Evolutionary conservation across 1,284 basidiomycete genomes (phyloP), one percentile per base, ranked within the genome.

Genomic region (Singerocomus inundabilis): DNA sequence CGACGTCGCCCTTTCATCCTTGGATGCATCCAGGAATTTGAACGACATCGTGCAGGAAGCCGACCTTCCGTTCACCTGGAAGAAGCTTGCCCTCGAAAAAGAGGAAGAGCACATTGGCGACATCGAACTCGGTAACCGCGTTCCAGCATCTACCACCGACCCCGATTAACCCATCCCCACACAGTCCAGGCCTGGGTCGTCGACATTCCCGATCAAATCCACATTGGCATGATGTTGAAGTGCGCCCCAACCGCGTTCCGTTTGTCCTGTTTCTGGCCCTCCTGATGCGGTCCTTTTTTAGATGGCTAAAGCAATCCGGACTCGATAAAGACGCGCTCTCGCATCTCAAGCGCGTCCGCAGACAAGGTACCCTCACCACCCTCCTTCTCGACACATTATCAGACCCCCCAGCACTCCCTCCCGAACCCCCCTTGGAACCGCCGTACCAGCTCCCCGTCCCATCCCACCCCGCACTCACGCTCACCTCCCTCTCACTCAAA

Each of bases 321-420:
- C 73, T 90, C 15, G 85, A 89, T 49, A 73, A 73, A 1, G 74
- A 78, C 25, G 72, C 81, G 7, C 74, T 90, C 42, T 75, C 80
- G 0, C 91, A 95, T 63, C 80, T 93, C 44, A 94, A 92, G 68
- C 85, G 91, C 42, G 81, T 93, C 43, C 78, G 85, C 52, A 86
- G 80, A 62, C 67, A 72, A 46, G 67, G 65, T 1, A 58, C 70
- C n/a, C 68, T 61, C 8, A 73, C 71, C 21, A 80, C 79, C 0
- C 74, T 88, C 50, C 75, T 88, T 29, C 68, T 88, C 31, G 69
- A 70, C 35, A 69, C 72, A 18, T 68, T 73, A 6, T 62, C 69
- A 1, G 43, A 49, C 13, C 61, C 61, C 57, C 78, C 75, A 36
- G 44, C 44, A 29, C 72, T 71, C 26, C 76, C 72, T 16, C 43